Evolutionary conservation across 805 yeast species (phyloP).

Genomic region (Teunomyces stri): DNA sequence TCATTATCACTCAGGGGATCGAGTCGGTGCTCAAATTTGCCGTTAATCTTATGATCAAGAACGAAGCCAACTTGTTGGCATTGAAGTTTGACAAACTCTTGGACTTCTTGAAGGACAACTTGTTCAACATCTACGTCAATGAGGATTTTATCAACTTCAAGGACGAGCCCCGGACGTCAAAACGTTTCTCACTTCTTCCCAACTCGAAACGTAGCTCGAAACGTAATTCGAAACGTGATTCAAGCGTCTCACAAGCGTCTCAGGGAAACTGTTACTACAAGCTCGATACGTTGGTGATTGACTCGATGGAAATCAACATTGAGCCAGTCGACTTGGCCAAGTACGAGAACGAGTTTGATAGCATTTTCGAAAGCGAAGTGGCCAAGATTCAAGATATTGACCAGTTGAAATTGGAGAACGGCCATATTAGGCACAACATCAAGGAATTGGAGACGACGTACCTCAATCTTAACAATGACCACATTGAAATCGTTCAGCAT

Average conservation of each 20-base stretch:
- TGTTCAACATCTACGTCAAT: constrained; percentile 68
- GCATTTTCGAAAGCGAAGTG: constrained; percentile 64
- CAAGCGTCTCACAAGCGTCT: constrained; percentile 8
- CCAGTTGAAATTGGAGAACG: constrained; percentile 59
- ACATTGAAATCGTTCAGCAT: constrained; percentile 81
- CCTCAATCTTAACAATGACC: constrained; percentile 73
- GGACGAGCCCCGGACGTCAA: constrained; percentile 13
- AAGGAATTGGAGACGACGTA: constrained; percentile 69
- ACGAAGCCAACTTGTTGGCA: constrained; percentile 54
- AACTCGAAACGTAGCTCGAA: constrained; percentile 19
- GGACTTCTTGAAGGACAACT: constrained; percentile 71
- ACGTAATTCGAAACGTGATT: constrained; percentile 11
- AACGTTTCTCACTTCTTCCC: constrained; percentile 23
- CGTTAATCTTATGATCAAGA: constrained; percentile 71
- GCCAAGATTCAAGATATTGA: constrained; percentile 65
- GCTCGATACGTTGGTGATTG: constrained; percentile 71
- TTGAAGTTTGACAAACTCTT: constrained; percentile 75
- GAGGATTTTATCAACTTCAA: constrained; percentile 28
- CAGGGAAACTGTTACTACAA: constrained; percentile 42
- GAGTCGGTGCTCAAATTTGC: constrained; percentile 86
- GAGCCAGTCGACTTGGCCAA: constrained; percentile 70
- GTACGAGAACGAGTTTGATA: constrained; percentile 71
- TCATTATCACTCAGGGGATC: constrained; percentile 85
- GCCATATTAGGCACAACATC: constrained; percentile 68
- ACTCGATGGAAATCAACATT: constrained; percentile 71